Conservation (phyloP, 495 filamentous ascomycete genomes). For the Penicillium bovifimosum region DNA sequence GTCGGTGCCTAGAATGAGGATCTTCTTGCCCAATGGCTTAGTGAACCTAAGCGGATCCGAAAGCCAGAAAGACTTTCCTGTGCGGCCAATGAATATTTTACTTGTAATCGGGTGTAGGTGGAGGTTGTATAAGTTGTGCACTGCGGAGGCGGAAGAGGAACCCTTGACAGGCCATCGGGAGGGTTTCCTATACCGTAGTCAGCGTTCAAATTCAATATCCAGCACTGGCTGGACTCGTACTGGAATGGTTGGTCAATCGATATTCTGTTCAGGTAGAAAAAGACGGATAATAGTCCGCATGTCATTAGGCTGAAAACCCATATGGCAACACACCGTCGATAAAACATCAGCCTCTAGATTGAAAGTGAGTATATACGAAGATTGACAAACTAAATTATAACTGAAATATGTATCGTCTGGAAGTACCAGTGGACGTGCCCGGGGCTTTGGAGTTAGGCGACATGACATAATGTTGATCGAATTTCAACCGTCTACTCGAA, state of each 20-base stretch:
- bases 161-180: not conserved
- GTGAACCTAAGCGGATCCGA: conserved; percentile 6
- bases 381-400: not conserved
- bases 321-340: not conserved
- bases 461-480: conserved; percentile 1
- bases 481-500: not conserved
- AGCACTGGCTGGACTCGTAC: not conserved
- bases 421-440: not conserved
- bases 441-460: not conserved
- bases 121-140: not conserved
- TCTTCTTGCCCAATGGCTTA: conserved; percentile 24
- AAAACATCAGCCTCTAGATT: not conserved
- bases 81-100: not conserved
- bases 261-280: not conserved
- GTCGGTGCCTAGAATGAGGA: conserved; percentile 40
- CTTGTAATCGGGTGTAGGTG: not conserved
- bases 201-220: not conserved
- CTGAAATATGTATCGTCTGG: not conserved
- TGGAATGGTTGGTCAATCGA: not conserved
- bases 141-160: not conserved
- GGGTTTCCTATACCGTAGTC: not conserved
- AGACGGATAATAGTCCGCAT: not conserved
- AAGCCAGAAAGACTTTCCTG: not conserved
- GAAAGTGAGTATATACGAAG: not conserved
- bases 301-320: not conserved